Evolutionary conservation across 768 basidiomycete genomes (phyloP).

Genomic region (Mycena belliarum): DNA sequence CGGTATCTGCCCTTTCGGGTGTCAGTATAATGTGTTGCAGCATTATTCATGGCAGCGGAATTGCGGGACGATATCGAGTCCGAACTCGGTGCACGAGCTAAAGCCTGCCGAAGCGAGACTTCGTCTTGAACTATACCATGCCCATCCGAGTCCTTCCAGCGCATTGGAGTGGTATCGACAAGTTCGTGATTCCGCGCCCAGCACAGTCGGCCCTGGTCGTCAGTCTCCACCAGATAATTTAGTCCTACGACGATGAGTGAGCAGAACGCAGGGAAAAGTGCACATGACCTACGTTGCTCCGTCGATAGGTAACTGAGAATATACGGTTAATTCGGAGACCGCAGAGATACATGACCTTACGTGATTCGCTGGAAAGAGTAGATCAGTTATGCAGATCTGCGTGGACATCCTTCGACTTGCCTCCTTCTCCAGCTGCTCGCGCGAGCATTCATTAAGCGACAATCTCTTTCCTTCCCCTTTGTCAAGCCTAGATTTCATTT

Average conservation of each 20-base stretch:
- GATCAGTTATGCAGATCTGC: background rate
- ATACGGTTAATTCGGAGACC: background rate
- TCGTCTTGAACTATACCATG: conserved; percentile 51
- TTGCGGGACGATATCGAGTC: conserved; percentile 17
- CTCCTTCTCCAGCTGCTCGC: conserved; percentile 63
- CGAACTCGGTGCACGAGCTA: conserved; percentile 26
- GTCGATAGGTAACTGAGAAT: conserved; percentile 51
- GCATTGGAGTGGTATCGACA: conserved; percentile 60
- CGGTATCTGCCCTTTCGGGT: conserved; percentile 31
- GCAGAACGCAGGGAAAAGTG: background rate
- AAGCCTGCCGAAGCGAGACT: conserved; percentile 19
- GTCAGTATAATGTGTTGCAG: conserved; percentile 46
- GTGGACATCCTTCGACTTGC: conserved; percentile 25
- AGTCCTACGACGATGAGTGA: conserved; percentile 39
- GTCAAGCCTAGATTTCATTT: conserved; percentile 49
- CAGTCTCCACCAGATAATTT: conserved; percentile 65
- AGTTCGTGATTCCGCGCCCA: conserved; percentile 61
- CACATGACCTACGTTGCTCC: conserved; percentile 46
- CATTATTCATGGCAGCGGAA: conserved; percentile 28
- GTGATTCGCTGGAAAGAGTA: conserved; percentile 39
- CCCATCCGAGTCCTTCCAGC: conserved; percentile 66
- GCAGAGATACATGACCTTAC: conserved; percentile 28
- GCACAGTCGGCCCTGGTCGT: conserved; percentile 50
- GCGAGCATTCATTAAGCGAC: conserved; percentile 56
- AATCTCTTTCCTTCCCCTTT: conserved; percentile 57